Base-by-base conservation (phyloP, 129 eudicot genomes). In the Deinandra increscens region DNA sequence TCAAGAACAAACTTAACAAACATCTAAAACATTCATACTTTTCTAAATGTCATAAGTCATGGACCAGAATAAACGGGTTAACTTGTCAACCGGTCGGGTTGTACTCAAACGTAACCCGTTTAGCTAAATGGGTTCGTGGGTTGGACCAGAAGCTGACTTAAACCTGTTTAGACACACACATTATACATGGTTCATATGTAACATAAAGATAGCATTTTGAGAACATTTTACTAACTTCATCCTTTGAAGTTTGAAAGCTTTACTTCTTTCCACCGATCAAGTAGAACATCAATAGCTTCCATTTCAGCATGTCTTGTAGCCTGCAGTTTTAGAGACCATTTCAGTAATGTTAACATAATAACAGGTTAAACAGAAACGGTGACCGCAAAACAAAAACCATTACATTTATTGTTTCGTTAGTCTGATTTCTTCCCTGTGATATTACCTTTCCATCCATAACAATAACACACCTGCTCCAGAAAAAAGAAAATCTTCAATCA, bases 181-280 rank as follows among this genome's bases (percentile, higher is more conserved):
- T 93, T 75, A 93, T 87, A 71, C 98, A 93, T 54, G 98, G 98
- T 68, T 93, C 98, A 80, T 97, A 93, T 12, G 97, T 93, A 50
- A 93, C 97, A 80, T 93, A 93, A 39, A 93, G 92, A 74, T 64
- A 70, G 79, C 95, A 83, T 17, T 79, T 81, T 59, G 95, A 84
- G 68, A 93, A 78, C 68, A 75, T 79, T 39, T 65, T 67, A 19
- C 84, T 79, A 72, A 89, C 81, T 60, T 86, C 85, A 41, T 67
- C 43, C 70, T n/a, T n/a, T n/a, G n/a, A n/a, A n/a, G n/a, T 76
- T 79, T 33, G 84, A 72, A 64, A 72, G 74, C 59, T 64, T 68
- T 59, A 19, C 22, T 68, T 69, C 59, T 66, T 82, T 74, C 92
- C 92, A 90, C 67, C 79, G 82, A 53, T 84, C 82, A 73, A 90